A percentile compares a stretch with the other conserved stretches of the same genome.
These are phyloP conservation scores for Mariannaea sp. DNA, from an alignment of 2,329 filamentous ascomycete species.

Conservation along the genomic window DNA sequence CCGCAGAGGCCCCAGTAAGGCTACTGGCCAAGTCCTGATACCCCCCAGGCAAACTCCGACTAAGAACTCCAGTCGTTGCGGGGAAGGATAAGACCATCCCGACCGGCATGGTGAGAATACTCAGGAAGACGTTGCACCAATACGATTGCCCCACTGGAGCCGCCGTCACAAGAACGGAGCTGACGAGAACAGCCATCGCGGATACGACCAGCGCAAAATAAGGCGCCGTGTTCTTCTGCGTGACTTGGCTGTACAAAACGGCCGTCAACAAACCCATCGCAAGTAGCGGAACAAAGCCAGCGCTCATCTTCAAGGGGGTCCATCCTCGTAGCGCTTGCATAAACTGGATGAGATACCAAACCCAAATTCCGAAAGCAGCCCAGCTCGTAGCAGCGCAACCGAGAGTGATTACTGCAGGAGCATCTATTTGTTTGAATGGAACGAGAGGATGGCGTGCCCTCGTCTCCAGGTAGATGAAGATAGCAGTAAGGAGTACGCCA, in stretches of 20 bases:
- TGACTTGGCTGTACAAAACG: conserved; percentile 25
- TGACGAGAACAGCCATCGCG: conserved; percentile 25
- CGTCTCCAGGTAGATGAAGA: conserved; percentile 26
- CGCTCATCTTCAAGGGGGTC: conserved; percentile 27
- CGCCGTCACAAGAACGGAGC: conserved; percentile 33
- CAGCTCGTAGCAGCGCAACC: conserved; percentile 28
- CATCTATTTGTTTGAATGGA: conserved; percentile 29
- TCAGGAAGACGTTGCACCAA: conserved; percentile 35
- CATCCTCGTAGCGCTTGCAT: conserved; percentile 32
- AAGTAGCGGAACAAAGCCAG: conserved; percentile 32
- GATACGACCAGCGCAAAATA: conserved; percentile 27
- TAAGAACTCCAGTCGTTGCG: conserved; percentile 27
- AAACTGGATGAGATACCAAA: conserved; percentile 36
- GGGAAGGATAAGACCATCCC: conserved; percentile 33
- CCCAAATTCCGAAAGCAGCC: conserved; percentile 34
- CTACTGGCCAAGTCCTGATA: conserved; percentile 30
- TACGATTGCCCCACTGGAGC: conserved; percentile 31
- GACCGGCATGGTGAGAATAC: conserved; percentile 33
- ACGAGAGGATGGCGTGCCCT: conserved; percentile 32
- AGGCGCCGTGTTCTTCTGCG: conserved; percentile 24
- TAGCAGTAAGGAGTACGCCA: conserved; percentile 21
- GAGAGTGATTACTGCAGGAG: conserved; percentile 22
- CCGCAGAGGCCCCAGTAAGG: conserved; percentile 26
- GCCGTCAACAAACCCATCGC: conserved; percentile 25
- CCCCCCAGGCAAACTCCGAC: conserved; percentile 29